These are phyloP conservation scores for Entonaema liquescens DNA, from an alignment of 495 filamentous ascomycete species.

Conservation along the genomic window DNA sequence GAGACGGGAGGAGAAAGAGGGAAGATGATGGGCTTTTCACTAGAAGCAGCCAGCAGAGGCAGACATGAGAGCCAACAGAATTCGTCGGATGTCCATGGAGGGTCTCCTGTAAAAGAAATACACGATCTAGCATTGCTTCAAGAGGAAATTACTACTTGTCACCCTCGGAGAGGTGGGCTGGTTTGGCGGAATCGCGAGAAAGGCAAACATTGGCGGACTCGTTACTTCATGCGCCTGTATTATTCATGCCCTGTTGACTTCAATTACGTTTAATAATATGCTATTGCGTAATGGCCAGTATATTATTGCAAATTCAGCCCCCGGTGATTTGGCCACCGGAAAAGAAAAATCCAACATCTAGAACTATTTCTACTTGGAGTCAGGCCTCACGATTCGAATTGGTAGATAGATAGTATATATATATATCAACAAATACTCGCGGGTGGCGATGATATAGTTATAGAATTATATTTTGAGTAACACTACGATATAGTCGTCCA, in stretches of 20 bases:
- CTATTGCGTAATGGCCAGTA: slow-evolving; percentile 17
- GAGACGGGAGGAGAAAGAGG: slow-evolving; percentile 8
- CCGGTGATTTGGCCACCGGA: not conserved
- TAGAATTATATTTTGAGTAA: not conserved
- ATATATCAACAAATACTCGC: not conserved
- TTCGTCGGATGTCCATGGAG: not conserved
- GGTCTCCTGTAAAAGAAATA: not conserved
- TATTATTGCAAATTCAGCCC: no score
- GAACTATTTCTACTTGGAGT: not conserved
- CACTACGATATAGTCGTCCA: not conserved
- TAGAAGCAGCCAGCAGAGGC: not conserved
- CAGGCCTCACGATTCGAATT: not conserved
- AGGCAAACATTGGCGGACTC: slow-evolving; percentile 3
- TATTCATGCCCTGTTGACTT: slow-evolving; percentile 16
- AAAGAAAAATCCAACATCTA: not conserved
- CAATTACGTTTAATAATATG: slow-evolving; percentile 30
- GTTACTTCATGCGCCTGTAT: slow-evolving; percentile 20
- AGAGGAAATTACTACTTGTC: not conserved
- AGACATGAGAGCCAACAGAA: not conserved
- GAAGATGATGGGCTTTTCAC: not conserved
- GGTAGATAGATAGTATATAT: not conserved
- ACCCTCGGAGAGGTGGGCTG: not conserved
- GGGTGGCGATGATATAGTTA: not conserved
- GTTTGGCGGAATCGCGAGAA: not conserved
- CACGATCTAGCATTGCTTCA: not conserved